A percentile compares a stretch with the other conserved stretches of the same genome.
Evolutionary conservation across 108 stramenopile species (phyloP).

Genomic region (Licmophora abbreviata): DNA sequence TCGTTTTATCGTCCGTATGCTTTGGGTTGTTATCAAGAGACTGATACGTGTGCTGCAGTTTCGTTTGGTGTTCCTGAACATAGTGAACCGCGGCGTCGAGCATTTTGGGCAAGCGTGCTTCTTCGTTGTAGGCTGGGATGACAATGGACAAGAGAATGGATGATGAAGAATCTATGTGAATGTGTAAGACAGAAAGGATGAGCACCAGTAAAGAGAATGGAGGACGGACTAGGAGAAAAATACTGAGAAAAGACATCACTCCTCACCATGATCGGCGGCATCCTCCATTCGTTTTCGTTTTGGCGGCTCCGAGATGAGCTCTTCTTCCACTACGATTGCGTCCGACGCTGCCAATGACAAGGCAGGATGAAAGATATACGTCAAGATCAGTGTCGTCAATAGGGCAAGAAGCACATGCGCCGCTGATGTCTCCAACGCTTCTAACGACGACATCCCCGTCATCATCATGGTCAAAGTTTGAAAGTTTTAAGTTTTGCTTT

Average conservation of each 20-base stretch:
- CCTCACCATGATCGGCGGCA: too few relatives aligned
- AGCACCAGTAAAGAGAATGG: neutral
- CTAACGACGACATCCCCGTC: too few relatives aligned
- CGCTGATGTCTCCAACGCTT: too few relatives aligned
- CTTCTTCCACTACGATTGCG: neutral
- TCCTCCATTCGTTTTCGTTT: neutral
- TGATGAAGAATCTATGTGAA: neutral
- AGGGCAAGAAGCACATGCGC: too few relatives aligned
- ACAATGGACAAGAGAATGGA: slow-evolving; percentile 58
- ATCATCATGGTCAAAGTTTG: too few relatives aligned
- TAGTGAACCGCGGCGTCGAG: slow-evolving; percentile 64
- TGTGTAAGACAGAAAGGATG: neutral
- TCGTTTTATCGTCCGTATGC: neutral
- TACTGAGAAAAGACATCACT: too few relatives aligned
- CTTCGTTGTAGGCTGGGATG: slow-evolving; percentile 95
- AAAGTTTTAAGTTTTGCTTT: too few relatives aligned
- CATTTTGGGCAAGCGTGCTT: slow-evolving; percentile 82
- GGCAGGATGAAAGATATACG: slow-evolving; percentile 1
- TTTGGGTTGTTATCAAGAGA: too few relatives aligned
- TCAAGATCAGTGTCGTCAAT: neutral
- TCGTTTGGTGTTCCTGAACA: slow-evolving; percentile 28
- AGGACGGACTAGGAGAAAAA: too few relatives aligned
- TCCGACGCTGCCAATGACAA: neutral
- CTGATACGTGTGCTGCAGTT: slow-evolving; percentile 5
- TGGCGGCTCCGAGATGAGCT: neutral